phyloP scores from a whole-genome alignment of 2,329 filamentous ascomycete genomes.

The Ophiostoma triangulosporum region DNA sequence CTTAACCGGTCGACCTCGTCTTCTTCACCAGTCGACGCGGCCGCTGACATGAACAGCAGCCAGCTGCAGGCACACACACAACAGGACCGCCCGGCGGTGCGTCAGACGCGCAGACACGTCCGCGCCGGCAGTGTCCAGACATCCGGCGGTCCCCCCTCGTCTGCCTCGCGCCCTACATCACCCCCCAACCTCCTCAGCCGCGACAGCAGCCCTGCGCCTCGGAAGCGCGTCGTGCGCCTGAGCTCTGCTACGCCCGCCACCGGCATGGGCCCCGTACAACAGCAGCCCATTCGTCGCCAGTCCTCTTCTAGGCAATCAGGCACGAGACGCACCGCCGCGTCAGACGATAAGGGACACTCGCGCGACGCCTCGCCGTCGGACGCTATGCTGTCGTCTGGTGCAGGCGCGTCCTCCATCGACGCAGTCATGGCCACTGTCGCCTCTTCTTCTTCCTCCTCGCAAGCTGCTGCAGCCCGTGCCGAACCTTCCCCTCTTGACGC shows the following conservation, averaged over 20 bases:
- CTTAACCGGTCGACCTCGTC: conserved; percentile 31
- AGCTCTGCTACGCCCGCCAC: conserved; percentile 26
- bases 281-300: conserved; percentile 31
- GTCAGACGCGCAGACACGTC: conserved; percentile 27
- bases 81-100: conserved; percentile 10
- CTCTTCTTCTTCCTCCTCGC: conserved; percentile 6
- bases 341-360: conserved; percentile 17
- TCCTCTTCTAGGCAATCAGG: conserved; percentile 22
- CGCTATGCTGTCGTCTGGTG: not conserved
- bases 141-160: conserved; percentile 13
- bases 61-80: conserved; percentile 11
- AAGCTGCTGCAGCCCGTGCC: not conserved
- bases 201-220: conserved; percentile 36
- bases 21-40: conserved; percentile 24
- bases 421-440: conserved; percentile 1
- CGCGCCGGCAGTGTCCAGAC: conserved; percentile 35
- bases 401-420: conserved; percentile 2
- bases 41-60: conserved; percentile 28
- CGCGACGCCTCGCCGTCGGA: not conserved
- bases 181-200: conserved; percentile 27
- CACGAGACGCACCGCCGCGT: conserved; percentile 9
- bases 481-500: not conserved
- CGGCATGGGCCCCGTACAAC: conserved; percentile 12
- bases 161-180: conserved; percentile 26
- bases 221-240: conserved; percentile 44